Evolutionary conservation across 257 asterid genomes (phyloP), one percentile per base, ranked within the genome.

Genomic region (Solanum rostratum): DNA sequence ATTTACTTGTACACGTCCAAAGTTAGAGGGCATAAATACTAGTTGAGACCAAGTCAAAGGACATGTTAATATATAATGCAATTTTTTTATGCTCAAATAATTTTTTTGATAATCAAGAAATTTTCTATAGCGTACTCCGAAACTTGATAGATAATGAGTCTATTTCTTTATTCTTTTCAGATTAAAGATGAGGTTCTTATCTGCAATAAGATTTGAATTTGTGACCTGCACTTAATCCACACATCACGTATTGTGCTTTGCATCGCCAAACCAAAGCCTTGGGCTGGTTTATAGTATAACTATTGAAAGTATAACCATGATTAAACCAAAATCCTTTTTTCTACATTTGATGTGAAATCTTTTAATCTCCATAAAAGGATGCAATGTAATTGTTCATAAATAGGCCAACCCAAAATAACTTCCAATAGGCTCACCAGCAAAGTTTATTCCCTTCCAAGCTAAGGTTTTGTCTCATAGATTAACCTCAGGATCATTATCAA

Each of bases 401-500:
- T 8, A 57, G 10, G 63, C 11, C 62, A 20, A 0, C 11, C 63
- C 27, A 55, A 55, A 20, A 57, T 10, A 2, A 33, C 37, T 33
- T 33, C 37, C 37, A 33, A 33, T 33, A 33, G 37, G 37, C 37
- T 33, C 37, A 33, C 37, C 37, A 33, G 5, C 37, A 33, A 33
- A 1, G 2, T n/a, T n/a, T n/a, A n/a, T n/a, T n/a, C n/a, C n/a
- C 50, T 68, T 68, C 22, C 16, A 37, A 8, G 19, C 2, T 2
- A 62, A 60, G 5, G n/a, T 45, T 16, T 20, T 63, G 14, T 57
- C 18, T 71, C 59, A 73, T 39, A 69, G 41, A 82, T 22, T 55
- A 49, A 53, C 43, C 14, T 68, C 52, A 70, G 12, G 80, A 10
- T 80, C 87, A 62, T 84, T 81, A 62, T 79, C 88, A 59, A 8